Evolutionary conservation across 306 rosid genomes (phyloP).

Genomic region (Sphenostylis stenocarpa): DNA sequence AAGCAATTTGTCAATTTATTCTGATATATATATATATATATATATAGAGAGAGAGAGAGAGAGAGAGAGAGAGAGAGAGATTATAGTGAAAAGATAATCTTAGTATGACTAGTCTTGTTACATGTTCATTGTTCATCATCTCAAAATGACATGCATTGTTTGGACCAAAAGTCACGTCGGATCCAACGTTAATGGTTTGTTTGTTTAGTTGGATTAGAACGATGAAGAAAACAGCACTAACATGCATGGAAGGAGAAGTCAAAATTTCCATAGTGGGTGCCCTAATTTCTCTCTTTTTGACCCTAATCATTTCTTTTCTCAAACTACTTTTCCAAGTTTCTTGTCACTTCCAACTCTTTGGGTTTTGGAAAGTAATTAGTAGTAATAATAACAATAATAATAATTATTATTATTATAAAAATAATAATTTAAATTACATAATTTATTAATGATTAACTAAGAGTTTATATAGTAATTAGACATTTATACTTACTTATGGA

Average conservation of each 20-base stretch:
- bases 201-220: constrained; percentile 27
- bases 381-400: too few species aligned
- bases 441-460: too few species aligned
- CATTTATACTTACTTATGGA: too few species aligned
- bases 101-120: too few species aligned
- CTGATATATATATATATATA: too few species aligned
- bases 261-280: constrained; percentile 31
- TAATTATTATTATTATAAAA: not conserved
- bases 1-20: too few species aligned
- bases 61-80: too few species aligned
- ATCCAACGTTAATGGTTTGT: constrained; percentile 22
- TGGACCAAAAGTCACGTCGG: constrained; percentile 34
- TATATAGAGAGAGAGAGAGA: too few species aligned
- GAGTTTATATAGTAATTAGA: too few species aligned
- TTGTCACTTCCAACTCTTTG: constrained; percentile 25
- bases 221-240: not conserved
- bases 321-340: constrained; percentile 29
- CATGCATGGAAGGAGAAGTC: constrained; percentile 21
- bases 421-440: too few species aligned
- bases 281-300: constrained; percentile 38
- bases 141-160: not conserved
- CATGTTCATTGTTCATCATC: too few species aligned
- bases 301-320: constrained; percentile 25
- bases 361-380: constrained; percentile 25
- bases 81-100: too few species aligned